Percentiles rank a stretch among this genome's conserved stretches.
phyloP scores from a whole-genome alignment of 192 early-diverging fungal species.

The Backusella sp. region DNA sequence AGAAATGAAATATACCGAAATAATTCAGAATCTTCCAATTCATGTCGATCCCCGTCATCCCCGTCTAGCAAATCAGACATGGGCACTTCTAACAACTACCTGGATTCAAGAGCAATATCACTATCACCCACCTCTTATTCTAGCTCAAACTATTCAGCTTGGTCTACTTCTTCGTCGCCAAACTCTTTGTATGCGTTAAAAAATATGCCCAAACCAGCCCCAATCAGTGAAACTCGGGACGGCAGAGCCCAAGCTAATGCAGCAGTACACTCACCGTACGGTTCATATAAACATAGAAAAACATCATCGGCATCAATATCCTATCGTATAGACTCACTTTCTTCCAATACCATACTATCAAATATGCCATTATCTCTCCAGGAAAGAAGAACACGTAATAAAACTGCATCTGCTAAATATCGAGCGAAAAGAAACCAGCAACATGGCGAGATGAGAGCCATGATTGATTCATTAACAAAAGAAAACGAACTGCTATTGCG shows the following conservation, averaged over 20 bases:
- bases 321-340: background rate
- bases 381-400: conserved; percentile 54
- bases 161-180: background rate
- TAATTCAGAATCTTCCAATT: background rate
- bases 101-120: background rate
- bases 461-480: conserved; percentile 39
- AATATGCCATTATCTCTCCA: conserved; percentile 40
- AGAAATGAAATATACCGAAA: background rate
- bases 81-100: background rate
- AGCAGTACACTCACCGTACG: background rate
- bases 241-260: background rate
- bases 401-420: conserved; percentile 58
- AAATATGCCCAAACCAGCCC: background rate
- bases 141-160: background rate
- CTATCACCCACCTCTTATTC: background rate
- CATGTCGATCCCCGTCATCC: background rate
- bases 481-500: conserved; percentile 45
- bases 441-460: conserved; percentile 49
- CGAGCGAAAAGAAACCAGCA: conserved; percentile 58
- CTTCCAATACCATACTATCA: background rate
- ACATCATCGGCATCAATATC: background rate
- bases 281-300: background rate
- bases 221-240: background rate
- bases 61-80: background rate
- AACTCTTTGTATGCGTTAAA: background rate